Percentiles rank a stretch among this genome's conserved stretches.
Conservation (phyloP, 495 filamentous ascomycete species). For the Penicillium lagena region DNA sequence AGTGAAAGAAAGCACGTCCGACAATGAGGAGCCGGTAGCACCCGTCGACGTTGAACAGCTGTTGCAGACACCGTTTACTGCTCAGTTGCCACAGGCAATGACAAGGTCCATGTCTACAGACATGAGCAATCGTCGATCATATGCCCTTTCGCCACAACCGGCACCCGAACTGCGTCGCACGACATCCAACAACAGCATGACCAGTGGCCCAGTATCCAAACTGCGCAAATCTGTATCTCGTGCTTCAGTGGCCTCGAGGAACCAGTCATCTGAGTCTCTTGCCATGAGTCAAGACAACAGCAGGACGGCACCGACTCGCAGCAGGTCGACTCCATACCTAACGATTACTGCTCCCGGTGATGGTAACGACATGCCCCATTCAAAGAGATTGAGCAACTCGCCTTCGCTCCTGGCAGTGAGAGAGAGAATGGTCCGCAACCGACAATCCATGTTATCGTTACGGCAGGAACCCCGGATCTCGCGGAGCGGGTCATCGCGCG, state of each 20-base stretch:
- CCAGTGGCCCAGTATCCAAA: slow-evolving; percentile 1
- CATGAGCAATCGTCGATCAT: slow-evolving; percentile 6
- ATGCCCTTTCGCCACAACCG: not conserved
- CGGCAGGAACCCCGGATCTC: slow-evolving; percentile 27
- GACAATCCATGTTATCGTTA: slow-evolving; percentile 34
- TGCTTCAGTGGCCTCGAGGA: slow-evolving; percentile 12
- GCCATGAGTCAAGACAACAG: not conserved
- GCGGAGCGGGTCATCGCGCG: slow-evolving; percentile 22
- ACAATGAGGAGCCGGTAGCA: slow-evolving; percentile 44
- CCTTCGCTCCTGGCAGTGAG: slow-evolving; percentile 36
- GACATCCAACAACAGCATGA: slow-evolving; percentile 5
- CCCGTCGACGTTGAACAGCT: slow-evolving; percentile 62
- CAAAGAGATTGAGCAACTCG: slow-evolving; percentile 27
- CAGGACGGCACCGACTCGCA: slow-evolving; percentile 20
- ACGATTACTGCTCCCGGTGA: slow-evolving; percentile 21
- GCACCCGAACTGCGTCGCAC: slow-evolving; percentile 3
- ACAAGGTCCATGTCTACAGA: slow-evolving; percentile 16
- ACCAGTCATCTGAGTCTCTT: not conserved
- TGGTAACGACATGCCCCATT: slow-evolving; percentile 4
- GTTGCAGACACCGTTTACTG: slow-evolving; percentile 59
- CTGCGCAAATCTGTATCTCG: slow-evolving; percentile 8
- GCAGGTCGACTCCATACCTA: slow-evolving; percentile 35
- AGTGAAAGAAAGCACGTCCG: slow-evolving; percentile 10
- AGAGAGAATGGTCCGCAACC: slow-evolving; percentile 30
- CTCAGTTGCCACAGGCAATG: slow-evolving; percentile 28